Evolutionary conservation across 805 yeast species (phyloP), one percentile per base, ranked within the genome.

Genomic region (Candida palmyrensis): DNA sequence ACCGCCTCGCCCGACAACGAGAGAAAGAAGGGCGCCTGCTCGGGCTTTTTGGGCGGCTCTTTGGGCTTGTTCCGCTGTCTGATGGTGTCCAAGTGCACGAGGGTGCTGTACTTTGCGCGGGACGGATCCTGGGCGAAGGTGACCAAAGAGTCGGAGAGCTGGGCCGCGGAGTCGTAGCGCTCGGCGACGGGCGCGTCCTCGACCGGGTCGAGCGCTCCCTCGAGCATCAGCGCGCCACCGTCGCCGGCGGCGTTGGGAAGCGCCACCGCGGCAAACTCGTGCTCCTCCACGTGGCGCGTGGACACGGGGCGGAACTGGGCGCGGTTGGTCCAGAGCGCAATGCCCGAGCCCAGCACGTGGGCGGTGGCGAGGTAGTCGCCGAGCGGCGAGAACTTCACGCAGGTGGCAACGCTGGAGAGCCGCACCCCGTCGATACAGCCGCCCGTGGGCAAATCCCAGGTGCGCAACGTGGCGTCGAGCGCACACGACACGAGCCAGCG

Each of bases 391-490:
- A 92, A 74, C 49, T 80, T 77, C 20, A 94, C 67, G 35, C 74
- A 66, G 0, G 97, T 87, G 3, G 82, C 95, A n/a, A 88, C 89
- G 45, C 71, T 76, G 2, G 82, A 77, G 17, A 92, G 71, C 33
- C 66, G 62, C 12, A 90, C 79, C 41, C 96, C 97, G 62, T 92
- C 98, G 37, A 92, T 87, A 57, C 97, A 90, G 1, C 89, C 86
- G 30, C 98, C 97, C 1, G 96, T 83, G 26, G 97, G 97, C 39
- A 92, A 72, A 56, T 92, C 97, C 97, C 97, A 92, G 1, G 96
- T 87, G 49, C 98, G 75, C 30, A 92, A 68, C 0, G 97, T 88
- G 2, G 85, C 71, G 53, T 92, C 99, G 39, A 88, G 66, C 1
- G 88, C 73, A 1, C 85, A 79, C 16, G 92, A 77, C 6, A 92